Conservation (phyloP, 352 stramenopile genomes). For the Pythium sp. region DNA sequence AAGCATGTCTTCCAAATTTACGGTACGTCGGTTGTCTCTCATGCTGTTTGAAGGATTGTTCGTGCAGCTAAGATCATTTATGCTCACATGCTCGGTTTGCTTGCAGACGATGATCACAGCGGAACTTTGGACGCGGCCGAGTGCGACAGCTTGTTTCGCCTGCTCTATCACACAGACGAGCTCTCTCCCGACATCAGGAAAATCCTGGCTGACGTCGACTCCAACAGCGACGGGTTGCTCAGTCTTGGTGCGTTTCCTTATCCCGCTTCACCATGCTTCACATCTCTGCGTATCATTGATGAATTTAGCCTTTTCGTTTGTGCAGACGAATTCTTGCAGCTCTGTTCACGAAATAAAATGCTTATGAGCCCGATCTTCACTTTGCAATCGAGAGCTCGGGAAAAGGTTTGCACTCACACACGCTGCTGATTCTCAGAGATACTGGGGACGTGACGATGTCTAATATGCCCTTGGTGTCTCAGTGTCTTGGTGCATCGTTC, state of each 20-base stretch:
- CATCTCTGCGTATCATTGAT: neutral
- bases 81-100: neutral
- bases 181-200: constrained; percentile 32
- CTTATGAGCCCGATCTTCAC: constrained; percentile 42
- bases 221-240: constrained; percentile 30
- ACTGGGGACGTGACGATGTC: neutral
- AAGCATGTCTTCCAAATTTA: constrained; percentile 48
- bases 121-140: constrained; percentile 40
- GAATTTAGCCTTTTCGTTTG: neutral
- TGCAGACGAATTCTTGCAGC: constrained; percentile 37
- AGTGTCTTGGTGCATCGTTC: constrained; percentile 37
- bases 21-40: constrained; percentile 16
- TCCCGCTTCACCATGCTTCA: neutral
- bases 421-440: neutral
- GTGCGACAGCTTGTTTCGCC: constrained; percentile 48
- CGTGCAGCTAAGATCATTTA: neutral
- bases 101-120: constrained; percentile 43
- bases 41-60: neutral
- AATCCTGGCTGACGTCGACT: constrained; percentile 33
- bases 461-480: neutral
- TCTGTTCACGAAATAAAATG: constrained; percentile 36
- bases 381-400: constrained; percentile 27
- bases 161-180: constrained; percentile 46
- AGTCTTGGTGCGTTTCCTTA: constrained; percentile 19
- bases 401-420: constrained; percentile 19